Conservation (phyloP, 495 filamentous ascomycete genomes). For the Penicillium salamii region DNA sequence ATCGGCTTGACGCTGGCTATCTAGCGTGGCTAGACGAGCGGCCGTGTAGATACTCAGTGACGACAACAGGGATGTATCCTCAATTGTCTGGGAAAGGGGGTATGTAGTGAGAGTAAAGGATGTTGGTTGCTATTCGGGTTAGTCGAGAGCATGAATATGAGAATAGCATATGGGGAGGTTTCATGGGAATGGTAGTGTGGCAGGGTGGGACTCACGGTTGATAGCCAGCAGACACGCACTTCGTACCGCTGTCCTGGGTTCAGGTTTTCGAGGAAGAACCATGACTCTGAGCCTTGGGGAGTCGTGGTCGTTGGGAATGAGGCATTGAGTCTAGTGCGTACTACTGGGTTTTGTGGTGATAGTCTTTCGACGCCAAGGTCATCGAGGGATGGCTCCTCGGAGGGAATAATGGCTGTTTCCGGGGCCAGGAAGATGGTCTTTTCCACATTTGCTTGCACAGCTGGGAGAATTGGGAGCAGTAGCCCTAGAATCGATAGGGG, state of each 20-base stretch:
- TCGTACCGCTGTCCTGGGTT: slow-evolving; percentile 77
- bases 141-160: not conserved
- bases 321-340: slow-evolving; percentile 61
- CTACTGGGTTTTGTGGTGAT: slow-evolving; percentile 49
- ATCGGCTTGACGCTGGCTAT: slow-evolving; percentile 15
- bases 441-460: slow-evolving; percentile 69
- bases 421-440: slow-evolving; percentile 88
- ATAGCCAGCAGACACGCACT: slow-evolving; percentile 89
- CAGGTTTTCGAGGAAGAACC: slow-evolving; percentile 81
- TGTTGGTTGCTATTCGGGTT: slow-evolving; percentile 73
- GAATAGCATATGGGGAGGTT: not conserved
- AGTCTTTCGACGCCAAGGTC: slow-evolving; percentile 64
- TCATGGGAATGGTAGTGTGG: no score
- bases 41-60: slow-evolving; percentile 63
- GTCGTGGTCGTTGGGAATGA: slow-evolving; percentile 57
- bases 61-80: slow-evolving; percentile 57
- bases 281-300: slow-evolving; percentile 64
- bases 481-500: slow-evolving; percentile 20
- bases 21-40: slow-evolving; percentile 35
- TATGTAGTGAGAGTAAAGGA: slow-evolving; percentile 67
- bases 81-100: slow-evolving; percentile 54
- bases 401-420: slow-evolving; percentile 45
- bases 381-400: slow-evolving; percentile 56
- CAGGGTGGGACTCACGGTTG: slow-evolving; percentile 76
- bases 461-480: slow-evolving; percentile 29